Evolutionary conservation across 2,329 filamentous ascomycete genomes (phyloP).

Genomic region (Hypomyces rosellus): DNA sequence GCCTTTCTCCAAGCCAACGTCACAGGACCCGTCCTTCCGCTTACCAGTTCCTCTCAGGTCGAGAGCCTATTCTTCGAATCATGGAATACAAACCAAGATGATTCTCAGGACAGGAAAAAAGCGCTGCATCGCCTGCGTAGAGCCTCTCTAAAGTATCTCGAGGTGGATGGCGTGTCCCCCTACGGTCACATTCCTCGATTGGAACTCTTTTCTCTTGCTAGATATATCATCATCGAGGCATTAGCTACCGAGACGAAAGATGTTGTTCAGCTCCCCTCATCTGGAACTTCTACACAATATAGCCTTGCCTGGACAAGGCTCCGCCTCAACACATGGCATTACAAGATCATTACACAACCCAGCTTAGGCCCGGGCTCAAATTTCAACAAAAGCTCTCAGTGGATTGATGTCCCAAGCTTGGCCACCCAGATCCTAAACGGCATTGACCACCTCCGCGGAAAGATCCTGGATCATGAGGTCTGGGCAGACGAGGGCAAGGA

Average conservation of each 20-base stretch:
- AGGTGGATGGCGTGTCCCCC: slow-evolving; percentile 76
- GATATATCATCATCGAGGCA: slow-evolving; percentile 36
- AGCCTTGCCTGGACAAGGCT: slow-evolving; percentile 57
- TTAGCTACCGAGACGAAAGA: slow-evolving; percentile 18
- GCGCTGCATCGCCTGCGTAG: slow-evolving; percentile 40
- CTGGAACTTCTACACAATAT: slow-evolving; percentile 37
- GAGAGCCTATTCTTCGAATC: slow-evolving; percentile 35
- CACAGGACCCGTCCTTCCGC: slow-evolving; percentile 70
- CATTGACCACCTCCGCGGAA: slow-evolving; percentile 35
- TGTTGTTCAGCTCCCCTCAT: slow-evolving; percentile 20
- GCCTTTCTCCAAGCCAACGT: slow-evolving; percentile 82
- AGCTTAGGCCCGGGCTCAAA: slow-evolving; percentile 47
- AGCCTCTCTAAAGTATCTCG: slow-evolving; percentile 60
- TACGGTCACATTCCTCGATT: slow-evolving; percentile 80
- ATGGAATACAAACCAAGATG: slow-evolving; percentile 18
- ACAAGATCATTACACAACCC: slow-evolving; percentile 53
- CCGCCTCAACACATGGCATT: slow-evolving; percentile 65
- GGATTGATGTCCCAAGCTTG: slow-evolving; percentile 53
- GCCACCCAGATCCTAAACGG: slow-evolving; percentile 42
- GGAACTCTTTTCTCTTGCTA: slow-evolving; percentile 74
- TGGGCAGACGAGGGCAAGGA: slow-evolving; percentile 27
- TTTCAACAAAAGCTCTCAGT: slow-evolving; percentile 51
- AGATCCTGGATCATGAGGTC: slow-evolving; percentile 31
- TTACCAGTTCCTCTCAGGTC: slow-evolving; percentile 19
- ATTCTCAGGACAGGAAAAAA: neutral